A percentile compares a stretch with the other conserved stretches of the same genome.
phyloP scores from a whole-genome alignment of 1,284 basidiomycete genomes.

The Athelia sp. region DNA sequence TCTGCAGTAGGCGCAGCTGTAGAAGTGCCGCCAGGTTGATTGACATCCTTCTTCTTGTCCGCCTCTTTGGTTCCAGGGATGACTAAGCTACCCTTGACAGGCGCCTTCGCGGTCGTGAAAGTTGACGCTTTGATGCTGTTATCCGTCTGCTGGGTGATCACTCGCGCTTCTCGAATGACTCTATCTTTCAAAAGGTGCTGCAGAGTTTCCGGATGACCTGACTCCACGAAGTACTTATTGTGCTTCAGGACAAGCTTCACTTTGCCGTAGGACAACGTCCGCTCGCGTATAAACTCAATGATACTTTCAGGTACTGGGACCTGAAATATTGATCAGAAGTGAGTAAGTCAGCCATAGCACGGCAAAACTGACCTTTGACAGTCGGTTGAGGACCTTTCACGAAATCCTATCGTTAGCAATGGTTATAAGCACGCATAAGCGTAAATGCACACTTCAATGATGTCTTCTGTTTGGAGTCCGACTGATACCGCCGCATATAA shows the following conservation, averaged over 20 bases:
- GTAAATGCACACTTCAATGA: constrained; percentile 78
- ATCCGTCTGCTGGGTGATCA: constrained; percentile 56
- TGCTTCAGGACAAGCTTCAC: constrained; percentile 96
- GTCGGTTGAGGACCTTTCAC: constrained; percentile 71
- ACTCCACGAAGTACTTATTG: constrained; percentile 95
- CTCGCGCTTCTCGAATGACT: constrained; percentile 77
- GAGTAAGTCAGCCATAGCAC: constrained; percentile 4
- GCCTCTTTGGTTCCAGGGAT: constrained; percentile 82
- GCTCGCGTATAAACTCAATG: constrained; percentile 80
- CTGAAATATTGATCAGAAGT: constrained; percentile 28
- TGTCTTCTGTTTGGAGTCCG: constrained; percentile 95
- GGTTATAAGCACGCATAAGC: constrained; percentile 13
- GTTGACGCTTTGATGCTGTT: constrained; percentile 73
- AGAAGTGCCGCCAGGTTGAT: constrained; percentile 28
- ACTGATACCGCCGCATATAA: constrained; percentile 99
- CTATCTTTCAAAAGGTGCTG: constrained; percentile 83
- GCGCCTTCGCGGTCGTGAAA: constrained; percentile 80
- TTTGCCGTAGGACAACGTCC: constrained; percentile 93
- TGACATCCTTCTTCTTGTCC: constrained; percentile 61
- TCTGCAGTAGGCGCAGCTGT: constrained; percentile 41
- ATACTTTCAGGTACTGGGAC: constrained; percentile 88
- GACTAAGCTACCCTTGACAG: constrained; percentile 73
- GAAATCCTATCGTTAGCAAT: constrained; percentile 14
- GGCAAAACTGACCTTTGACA: constrained; percentile 66
- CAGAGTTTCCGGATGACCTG: constrained; percentile 87